Percentiles rank a stretch among this genome's conserved stretches.
phyloP scores from a whole-genome alignment of 441 rosid species.

The Omphalea diandra region DNA sequence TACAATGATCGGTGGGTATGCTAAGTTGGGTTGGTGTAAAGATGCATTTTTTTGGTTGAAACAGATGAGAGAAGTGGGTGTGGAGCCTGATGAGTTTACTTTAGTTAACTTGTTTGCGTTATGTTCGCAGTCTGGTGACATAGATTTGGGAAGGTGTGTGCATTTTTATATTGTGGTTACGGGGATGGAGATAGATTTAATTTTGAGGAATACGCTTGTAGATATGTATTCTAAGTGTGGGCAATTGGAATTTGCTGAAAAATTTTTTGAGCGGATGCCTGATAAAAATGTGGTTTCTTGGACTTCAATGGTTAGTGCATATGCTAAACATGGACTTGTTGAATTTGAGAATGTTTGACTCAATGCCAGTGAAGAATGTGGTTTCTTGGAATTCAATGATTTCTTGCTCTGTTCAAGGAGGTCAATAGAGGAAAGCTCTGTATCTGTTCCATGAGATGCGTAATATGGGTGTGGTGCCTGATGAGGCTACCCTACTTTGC shows the following conservation, averaged over 20 bases:
- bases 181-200: slow-evolving; percentile 46
- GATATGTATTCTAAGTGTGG: slow-evolving; percentile 82
- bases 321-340: slow-evolving; percentile 63
- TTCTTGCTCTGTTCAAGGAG: slow-evolving; percentile 18
- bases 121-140: slow-evolving; percentile 61
- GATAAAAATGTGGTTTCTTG: slow-evolving; percentile 69
- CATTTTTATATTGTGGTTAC: slow-evolving; percentile 40
- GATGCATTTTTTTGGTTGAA: slow-evolving; percentile 40
- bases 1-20: slow-evolving; percentile 72
- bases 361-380: slow-evolving; percentile 31
- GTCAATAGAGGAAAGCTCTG: slow-evolving; percentile 11
- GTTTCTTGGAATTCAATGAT: slow-evolving; percentile 29
- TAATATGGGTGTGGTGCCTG: slow-evolving; percentile 5
- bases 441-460: slow-evolving; percentile 21
- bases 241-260: slow-evolving; percentile 46
- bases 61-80: slow-evolving; percentile 39
- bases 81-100: slow-evolving; percentile 52
- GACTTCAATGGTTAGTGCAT: slow-evolving; percentile 71
- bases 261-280: slow-evolving; percentile 60
- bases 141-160: slow-evolving; percentile 56
- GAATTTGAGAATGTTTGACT: slow-evolving; percentile 29
- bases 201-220: slow-evolving; percentile 57
- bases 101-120: slow-evolving; percentile 52
- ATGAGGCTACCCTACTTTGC: slow-evolving; percentile 23
- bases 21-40: slow-evolving; percentile 51